phyloP scores from a whole-genome alignment of 805 yeast species.

The Limtongia smithiae region DNA sequence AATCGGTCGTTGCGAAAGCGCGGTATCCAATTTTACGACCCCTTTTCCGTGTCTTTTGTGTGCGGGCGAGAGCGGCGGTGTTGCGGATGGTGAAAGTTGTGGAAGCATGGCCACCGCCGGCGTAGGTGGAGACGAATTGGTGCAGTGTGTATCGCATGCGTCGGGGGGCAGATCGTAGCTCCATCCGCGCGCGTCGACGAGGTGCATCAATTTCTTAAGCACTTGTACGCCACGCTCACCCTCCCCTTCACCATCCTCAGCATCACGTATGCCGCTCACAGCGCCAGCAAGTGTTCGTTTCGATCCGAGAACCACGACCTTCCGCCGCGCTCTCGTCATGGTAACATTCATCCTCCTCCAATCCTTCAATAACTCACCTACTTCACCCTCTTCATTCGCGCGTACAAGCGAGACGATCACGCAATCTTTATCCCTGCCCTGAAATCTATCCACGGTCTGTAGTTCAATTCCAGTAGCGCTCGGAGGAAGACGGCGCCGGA shows the following conservation, averaged over 20 bases:
- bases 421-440: conserved; percentile 93
- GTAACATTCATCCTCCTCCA: conserved; percentile 95
- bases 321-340: conserved; percentile 82
- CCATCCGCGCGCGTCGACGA: conserved; percentile 62
- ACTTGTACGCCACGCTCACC: conserved; percentile 48
- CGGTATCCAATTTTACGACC: not conserved
- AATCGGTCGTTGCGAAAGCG: conserved; percentile 8
- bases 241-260: no score
- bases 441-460: conserved; percentile 91
- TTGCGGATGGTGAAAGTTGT: not conserved
- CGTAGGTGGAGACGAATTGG: no score
- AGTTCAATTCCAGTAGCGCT: conserved; percentile 53
- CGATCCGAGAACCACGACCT: conserved; percentile 81
- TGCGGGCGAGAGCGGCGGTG: not conserved
- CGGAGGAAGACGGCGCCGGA: conserved; percentile 38
- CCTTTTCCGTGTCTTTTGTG: not conserved
- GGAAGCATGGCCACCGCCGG: no score
- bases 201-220: conserved; percentile 56
- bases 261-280: no score
- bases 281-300: conserved; percentile 57
- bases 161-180: conserved; percentile 49
- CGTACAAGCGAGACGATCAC: conserved; percentile 85
- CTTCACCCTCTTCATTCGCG: conserved; percentile 59
- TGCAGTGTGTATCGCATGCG: conserved; percentile 19
- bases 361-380: conserved; percentile 78